Percentiles rank a stretch among this genome's conserved stretches.
Conservation (phyloP, 306 rosid species). For the Rosa chinensis region DNA sequence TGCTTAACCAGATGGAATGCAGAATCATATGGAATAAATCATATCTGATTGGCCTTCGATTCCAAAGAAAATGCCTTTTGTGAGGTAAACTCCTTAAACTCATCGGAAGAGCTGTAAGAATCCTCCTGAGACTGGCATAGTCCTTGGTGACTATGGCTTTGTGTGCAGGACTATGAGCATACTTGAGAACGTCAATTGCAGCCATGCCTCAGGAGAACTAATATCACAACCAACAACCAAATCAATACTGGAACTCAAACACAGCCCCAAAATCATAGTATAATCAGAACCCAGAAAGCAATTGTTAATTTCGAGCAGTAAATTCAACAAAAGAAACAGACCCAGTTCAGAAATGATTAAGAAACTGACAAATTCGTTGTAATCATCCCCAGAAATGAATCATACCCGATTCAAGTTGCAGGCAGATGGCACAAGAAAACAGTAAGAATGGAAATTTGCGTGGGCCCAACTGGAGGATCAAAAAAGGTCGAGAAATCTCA, state of each 20-base stretch:
- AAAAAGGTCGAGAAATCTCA: conserved; percentile 46
- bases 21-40: conserved; percentile 94
- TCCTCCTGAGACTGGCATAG: conserved; percentile 63
- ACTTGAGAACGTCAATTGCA: conserved; percentile 62
- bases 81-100: rapidly evolving
- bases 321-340: conserved; percentile 35
- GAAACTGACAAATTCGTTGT: conserved; percentile 30
- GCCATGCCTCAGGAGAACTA: conserved; percentile 60
- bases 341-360: conserved; percentile 36
- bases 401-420: conserved; percentile 31
- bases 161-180: conserved; percentile 89
- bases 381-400: conserved; percentile 13
- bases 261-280: conserved; percentile 20
- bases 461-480: conserved; percentile 47
- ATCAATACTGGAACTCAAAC: neutral
- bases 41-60: conserved; percentile 67
- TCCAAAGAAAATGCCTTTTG: conserved; percentile 97
- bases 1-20: conserved; percentile 86
- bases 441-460: conserved; percentile 21
- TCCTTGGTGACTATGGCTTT: conserved; percentile 78
- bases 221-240: conserved; percentile 32
- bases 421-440: conserved; percentile 12
- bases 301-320: conserved; percentile 17
- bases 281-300: conserved; percentile 28
- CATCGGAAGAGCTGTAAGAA: conserved; percentile 52